These are phyloP conservation scores for Emergomyces pasteurianus DNA, from an alignment of 2,329 filamentous ascomycete species.

Conservation along the genomic window DNA sequence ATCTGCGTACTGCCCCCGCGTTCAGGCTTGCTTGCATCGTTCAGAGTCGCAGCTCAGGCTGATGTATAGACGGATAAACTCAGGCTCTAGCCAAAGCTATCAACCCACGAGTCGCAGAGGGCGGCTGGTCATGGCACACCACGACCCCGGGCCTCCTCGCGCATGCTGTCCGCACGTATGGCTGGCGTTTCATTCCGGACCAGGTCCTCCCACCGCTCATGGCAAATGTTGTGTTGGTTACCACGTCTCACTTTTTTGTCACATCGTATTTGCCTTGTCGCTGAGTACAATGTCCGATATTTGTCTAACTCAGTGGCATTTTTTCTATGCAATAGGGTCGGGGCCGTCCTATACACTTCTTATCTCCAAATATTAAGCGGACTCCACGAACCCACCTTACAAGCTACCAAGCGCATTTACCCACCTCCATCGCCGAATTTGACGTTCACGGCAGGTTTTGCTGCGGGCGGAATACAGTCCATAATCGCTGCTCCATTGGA, in stretches of 20 bases:
- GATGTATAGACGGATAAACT: conserved; percentile 1
- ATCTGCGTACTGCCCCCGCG: neutral
- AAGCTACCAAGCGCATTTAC: conserved; percentile 46
- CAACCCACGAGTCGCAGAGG: conserved; percentile 39
- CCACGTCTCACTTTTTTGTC: neutral
- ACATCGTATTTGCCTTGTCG: neutral
- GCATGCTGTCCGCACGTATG: conserved; percentile 50
- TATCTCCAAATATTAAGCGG: conserved; percentile 49
- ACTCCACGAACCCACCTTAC: conserved; percentile 46
- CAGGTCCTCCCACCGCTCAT: conserved; percentile 52
- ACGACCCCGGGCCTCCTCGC: conserved; percentile 50
- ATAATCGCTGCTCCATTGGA: conserved; percentile 51
- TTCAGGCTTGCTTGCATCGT: neutral
- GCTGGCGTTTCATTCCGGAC: conserved; percentile 53
- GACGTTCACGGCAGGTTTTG: conserved; percentile 48
- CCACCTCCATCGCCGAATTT: conserved; percentile 43
- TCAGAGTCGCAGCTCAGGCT: neutral
- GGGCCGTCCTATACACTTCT: conserved; percentile 50
- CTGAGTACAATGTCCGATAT: neutral
- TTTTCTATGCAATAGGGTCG: conserved; percentile 33
- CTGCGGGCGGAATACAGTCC: conserved; percentile 49
- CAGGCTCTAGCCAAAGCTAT: conserved; percentile 53
- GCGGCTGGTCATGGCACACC: conserved; percentile 47
- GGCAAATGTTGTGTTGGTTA: conserved; percentile 45
- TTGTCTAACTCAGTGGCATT: neutral